Conservation (phyloP, 129 eudicot species). For the Pulicaria dysenterica region DNA sequence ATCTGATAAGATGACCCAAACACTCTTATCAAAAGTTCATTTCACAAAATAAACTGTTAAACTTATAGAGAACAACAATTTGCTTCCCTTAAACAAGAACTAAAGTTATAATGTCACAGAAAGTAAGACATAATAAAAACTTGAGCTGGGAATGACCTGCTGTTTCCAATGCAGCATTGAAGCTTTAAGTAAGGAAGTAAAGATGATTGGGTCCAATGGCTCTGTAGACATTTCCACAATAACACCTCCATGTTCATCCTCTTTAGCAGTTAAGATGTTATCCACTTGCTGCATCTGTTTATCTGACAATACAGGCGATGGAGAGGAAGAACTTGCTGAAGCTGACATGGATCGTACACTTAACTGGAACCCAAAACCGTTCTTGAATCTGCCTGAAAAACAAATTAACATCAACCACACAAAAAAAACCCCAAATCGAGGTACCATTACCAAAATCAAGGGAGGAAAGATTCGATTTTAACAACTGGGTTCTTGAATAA, state of each 20-base stretch:
- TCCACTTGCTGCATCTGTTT: conserved; percentile 30
- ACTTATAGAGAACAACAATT: too few relatives aligned
- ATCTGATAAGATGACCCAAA: too few relatives aligned
- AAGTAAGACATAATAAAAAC: background rate
- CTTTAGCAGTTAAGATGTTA: conserved; percentile 35
- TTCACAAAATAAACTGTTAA: too few relatives aligned
- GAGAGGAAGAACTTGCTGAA: conserved; percentile 31
- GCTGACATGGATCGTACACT: conserved; percentile 25
- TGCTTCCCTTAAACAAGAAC: too few relatives aligned
- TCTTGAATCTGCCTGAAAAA: conserved; percentile 34
- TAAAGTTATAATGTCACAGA: too few relatives aligned
- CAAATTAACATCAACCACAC: background rate
- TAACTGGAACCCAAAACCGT: conserved; percentile 20
- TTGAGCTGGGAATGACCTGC: conserved; percentile 34
- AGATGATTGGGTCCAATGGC: conserved; percentile 50
- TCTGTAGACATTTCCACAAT: conserved; percentile 61
- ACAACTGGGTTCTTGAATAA: background rate
- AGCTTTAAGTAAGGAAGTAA: conserved; percentile 54
- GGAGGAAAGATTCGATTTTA: conserved; percentile 5
- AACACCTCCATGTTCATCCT: conserved; percentile 73
- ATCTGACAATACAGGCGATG: conserved; percentile 32
- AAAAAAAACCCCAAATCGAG: background rate
- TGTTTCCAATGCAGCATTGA: conserved; percentile 71
- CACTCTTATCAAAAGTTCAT: background rate
- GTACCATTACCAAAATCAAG: background rate